Conservation (phyloP, 1,284 basidiomycete species). For the Amylostereum areolatum region DNA sequence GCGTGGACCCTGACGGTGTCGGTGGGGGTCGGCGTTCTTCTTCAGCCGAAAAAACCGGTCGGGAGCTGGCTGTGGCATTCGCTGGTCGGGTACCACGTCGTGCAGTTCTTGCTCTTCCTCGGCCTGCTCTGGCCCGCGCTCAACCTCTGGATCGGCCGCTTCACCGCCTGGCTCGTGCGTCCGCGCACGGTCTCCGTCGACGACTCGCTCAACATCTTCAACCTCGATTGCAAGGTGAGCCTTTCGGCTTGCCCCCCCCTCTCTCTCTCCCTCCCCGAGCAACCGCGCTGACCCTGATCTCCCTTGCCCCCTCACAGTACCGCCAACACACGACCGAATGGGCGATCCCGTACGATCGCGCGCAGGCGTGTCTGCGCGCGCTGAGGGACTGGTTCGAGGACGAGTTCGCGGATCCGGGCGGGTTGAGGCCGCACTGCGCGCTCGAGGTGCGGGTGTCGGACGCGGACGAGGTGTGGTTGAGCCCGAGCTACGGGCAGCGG, state of each 20-base stretch:
- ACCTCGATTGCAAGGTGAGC: slow-evolving; percentile 75
- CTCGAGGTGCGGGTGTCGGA: slow-evolving; percentile 91
- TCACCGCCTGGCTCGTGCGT: slow-evolving; percentile 58
- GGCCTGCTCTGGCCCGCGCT: slow-evolving; percentile 51
- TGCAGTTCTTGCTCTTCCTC: slow-evolving; percentile 77
- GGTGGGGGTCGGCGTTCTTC: slow-evolving; percentile 15
- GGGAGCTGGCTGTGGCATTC: slow-evolving; percentile 66
- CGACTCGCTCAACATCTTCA: slow-evolving; percentile 76
- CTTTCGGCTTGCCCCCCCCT: slow-evolving; percentile 7
- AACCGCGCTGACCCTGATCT: slow-evolving; percentile 15
- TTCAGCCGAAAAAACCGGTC: slow-evolving; percentile 42
- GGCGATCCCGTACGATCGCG: slow-evolving; percentile 74
- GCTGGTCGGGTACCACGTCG: slow-evolving; percentile 67
- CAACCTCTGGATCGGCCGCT: slow-evolving; percentile 48
- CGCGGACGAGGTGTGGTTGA: slow-evolving; percentile 91
- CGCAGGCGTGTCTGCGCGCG: slow-evolving; percentile 65
- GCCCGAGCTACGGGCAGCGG: slow-evolving; percentile 74
- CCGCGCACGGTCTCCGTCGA: slow-evolving; percentile 51
- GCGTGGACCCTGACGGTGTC: slow-evolving; percentile 2
- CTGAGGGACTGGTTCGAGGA: slow-evolving; percentile 71
- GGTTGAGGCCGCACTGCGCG: slow-evolving; percentile 86
- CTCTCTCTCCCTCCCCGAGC: background rate
- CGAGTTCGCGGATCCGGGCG: slow-evolving; percentile 63
- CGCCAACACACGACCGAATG: slow-evolving; percentile 91
- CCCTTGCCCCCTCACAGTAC: slow-evolving; percentile 43